phyloP scores from a whole-genome alignment of 2,329 filamentous ascomycete genomes.

The Ophiostoma sp. region DNA sequence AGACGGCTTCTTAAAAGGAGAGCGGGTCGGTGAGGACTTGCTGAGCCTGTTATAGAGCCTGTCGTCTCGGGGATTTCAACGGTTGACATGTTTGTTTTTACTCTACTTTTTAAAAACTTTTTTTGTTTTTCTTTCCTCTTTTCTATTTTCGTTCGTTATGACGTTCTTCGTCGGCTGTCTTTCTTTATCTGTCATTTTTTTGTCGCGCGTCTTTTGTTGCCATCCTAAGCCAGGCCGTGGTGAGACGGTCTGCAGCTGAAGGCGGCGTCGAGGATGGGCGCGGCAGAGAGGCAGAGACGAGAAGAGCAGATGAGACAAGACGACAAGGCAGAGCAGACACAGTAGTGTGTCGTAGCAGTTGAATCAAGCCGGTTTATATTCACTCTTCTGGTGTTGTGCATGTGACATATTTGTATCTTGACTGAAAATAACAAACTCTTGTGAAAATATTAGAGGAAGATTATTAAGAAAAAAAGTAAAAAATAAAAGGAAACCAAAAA shows the following conservation, averaged over 20 bases:
- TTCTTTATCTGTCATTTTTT: not conserved
- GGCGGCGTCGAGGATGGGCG: not conserved
- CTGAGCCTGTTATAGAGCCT: not conserved
- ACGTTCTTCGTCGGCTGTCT: not conserved
- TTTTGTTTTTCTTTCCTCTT: not conserved
- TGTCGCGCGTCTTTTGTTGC: not conserved
- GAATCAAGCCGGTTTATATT: not conserved
- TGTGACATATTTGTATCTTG: no score
- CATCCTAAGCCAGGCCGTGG: slow-evolving; percentile 18
- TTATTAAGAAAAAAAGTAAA: no score
- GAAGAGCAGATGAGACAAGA: not conserved
- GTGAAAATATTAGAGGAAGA: no score
- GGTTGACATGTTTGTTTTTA: not conserved
- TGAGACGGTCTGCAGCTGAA: slow-evolving; percentile 22
- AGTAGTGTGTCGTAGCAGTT: not conserved
- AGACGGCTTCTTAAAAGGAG: slow-evolving; percentile 3
- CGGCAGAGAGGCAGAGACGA: not conserved
- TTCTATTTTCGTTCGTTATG: not conserved
- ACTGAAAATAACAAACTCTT: no score
- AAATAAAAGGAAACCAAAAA: no score
- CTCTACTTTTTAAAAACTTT: not conserved
- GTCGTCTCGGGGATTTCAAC: not conserved
- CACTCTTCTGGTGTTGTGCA: not conserved
- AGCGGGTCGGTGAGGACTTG: slow-evolving; percentile 25
- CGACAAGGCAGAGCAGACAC: not conserved